Base-by-base conservation (phyloP, 495 filamentous ascomycete genomes). In the Neurospora sp. region DNA sequence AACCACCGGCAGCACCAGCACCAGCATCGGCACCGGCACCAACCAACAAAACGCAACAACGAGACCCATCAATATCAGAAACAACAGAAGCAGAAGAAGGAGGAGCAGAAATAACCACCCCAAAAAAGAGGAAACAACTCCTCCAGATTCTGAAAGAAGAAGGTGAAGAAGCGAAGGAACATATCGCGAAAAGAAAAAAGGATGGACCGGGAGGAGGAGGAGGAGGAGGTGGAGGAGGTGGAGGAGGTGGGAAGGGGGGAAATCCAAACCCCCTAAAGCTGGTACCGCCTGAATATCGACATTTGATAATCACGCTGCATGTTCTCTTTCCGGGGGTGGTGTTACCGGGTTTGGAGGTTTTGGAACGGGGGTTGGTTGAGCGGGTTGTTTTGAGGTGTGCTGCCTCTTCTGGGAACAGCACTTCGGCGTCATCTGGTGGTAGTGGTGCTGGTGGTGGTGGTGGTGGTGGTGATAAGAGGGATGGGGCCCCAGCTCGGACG, bases 301-400 rank as follows among this genome's bases (percentile, higher is more conserved):
- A 82, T 20, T 76, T 89, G 35, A 77, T 91, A 61, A 81, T 87
- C 40, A 90, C 90, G 1, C 82, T 92, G 2, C 89, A 91, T 79
- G 87, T 89, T 5, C 78, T 92, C n/a, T 90, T 90, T 77, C 90
- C 88, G 12, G 71, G 74, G 1, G 83, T 85, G 68, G 78, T 91
- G 2, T 88, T 97, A 0, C 91, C 92, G 4, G 92, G 93, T 0
- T 85, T 97, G 2, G 93, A 97, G 76, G 85, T 97, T 2, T 85
- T 97, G 5, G 94, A 97, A 77, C 86, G 94, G 11, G 80, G 85
- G 8, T 83, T 93, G 0, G 89, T 96, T 16, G 89, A 82, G 31
- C 79, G 79, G 22, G 61, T 83, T 4, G 35, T 74, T 37, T 39
- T 79, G 12, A 22, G 44, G 48, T 18, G n/a, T 6, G 39, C 18